Percentiles rank a stretch among this genome's conserved stretches.
phyloP scores from a whole-genome alignment of 495 filamentous ascomycete species.

The Xylaria cubensis region DNA sequence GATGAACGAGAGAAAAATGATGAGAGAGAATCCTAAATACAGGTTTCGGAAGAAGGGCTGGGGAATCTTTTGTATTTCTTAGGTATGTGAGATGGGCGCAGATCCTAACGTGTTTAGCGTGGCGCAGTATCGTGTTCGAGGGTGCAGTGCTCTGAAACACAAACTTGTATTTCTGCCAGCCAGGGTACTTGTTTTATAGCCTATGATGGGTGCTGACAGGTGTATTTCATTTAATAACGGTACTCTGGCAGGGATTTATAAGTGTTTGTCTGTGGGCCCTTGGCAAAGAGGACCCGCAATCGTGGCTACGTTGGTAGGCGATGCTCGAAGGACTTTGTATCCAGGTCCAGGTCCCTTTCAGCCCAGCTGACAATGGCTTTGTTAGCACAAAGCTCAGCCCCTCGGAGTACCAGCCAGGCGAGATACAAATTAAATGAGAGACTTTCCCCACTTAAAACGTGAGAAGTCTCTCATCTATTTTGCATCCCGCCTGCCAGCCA shows the following conservation, averaged over 20 bases:
- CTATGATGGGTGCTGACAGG: not conserved
- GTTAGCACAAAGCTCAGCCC: constrained; percentile 19
- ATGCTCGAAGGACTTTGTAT: constrained; percentile 6
- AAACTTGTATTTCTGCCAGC: not conserved
- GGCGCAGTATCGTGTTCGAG: constrained; percentile 27
- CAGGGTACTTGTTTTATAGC: not conserved
- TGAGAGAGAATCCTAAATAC: not conserved
- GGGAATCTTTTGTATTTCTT: constrained; percentile 28
- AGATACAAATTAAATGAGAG: too few relatives aligned
- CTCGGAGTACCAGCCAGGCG: not conserved
- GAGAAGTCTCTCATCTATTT: too few relatives aligned
- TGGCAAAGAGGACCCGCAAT: constrained; percentile 15
- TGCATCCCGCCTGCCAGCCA: too few relatives aligned
- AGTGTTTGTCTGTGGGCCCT: not conserved
- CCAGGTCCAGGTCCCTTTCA: not conserved
- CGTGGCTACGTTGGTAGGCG: constrained; percentile 20
- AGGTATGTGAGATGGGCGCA: constrained; percentile 18
- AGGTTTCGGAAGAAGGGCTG: constrained; percentile 15
- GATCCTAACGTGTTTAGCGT: constrained; percentile 29
- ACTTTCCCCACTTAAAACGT: too few relatives aligned
- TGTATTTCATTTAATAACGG: not conserved
- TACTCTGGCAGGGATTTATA: not conserved
- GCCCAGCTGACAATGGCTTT: constrained; percentile 23
- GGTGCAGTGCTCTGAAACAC: not conserved
- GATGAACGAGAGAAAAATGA: constrained; percentile 18